phyloP scores from a whole-genome alignment of 2,329 filamentous ascomycete genomes.

The Xylaria sp. region DNA sequence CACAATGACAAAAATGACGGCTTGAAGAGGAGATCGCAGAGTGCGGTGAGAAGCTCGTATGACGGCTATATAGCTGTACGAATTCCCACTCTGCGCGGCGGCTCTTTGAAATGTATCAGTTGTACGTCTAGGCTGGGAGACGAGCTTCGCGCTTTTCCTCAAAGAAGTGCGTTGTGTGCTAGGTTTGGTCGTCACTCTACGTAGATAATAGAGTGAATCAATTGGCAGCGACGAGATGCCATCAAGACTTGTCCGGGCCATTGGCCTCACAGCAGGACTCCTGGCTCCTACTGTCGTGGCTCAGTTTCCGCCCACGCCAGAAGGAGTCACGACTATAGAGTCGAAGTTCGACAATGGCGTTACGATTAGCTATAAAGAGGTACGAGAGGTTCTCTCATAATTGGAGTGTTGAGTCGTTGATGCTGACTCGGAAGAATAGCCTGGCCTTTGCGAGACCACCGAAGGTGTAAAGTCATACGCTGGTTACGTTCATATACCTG shows the following conservation, averaged over 20 bases:
- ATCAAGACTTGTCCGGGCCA: conserved; percentile 26
- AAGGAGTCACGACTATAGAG: conserved; percentile 58
- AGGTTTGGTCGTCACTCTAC: background rate
- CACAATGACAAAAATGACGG: conserved; percentile 10
- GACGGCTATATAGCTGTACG: conserved; percentile 10
- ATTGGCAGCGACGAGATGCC: conserved; percentile 21
- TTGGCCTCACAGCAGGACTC: conserved; percentile 25
- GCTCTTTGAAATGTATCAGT: background rate
- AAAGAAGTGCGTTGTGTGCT: conserved; percentile 4
- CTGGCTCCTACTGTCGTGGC: conserved; percentile 38
- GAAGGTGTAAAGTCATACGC: conserved; percentile 69
- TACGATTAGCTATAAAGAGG: conserved; percentile 68
- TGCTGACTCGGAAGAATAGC: conserved; percentile 50
- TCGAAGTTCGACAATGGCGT: conserved; percentile 68
- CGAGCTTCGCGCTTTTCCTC: conserved; percentile 11
- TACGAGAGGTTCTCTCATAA: conserved; percentile 33
- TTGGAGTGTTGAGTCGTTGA: background rate
- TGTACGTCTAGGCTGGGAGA: background rate
- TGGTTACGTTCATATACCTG: conserved; percentile 67
- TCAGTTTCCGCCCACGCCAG: conserved; percentile 47
- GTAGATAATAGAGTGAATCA: conserved; percentile 7
- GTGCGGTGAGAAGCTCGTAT: conserved; percentile 12
- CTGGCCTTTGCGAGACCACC: conserved; percentile 64
- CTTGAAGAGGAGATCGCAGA: conserved; percentile 14
- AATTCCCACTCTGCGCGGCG: background rate